A percentile compares a stretch with the other conserved stretches of the same genome.
Evolutionary conservation across 345 rosid genomes (phyloP).

Genomic region (Tarenaya hassleriana): DNA sequence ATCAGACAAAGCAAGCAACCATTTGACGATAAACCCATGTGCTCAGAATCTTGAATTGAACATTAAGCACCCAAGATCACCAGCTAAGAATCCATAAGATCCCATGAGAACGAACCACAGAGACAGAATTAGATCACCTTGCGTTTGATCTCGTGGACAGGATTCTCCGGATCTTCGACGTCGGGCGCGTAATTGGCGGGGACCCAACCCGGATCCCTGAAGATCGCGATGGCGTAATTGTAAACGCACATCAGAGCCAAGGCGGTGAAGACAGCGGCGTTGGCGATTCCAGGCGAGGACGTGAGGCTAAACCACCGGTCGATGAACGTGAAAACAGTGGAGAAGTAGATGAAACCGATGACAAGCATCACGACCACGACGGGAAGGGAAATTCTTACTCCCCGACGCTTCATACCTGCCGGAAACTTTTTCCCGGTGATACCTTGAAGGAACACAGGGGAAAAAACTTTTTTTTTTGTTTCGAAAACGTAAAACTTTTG

Average conservation of each 20-base stretch:
- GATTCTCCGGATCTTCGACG: constrained; percentile 54
- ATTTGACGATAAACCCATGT: too few relatives aligned
- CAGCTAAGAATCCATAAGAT: too few relatives aligned
- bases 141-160: constrained; percentile 89
- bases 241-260: constrained; percentile 56
- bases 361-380: constrained; percentile 56
- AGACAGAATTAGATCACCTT: constrained; percentile 41
- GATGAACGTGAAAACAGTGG: constrained; percentile 69
- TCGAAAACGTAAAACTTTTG: too few relatives aligned
- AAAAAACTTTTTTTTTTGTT: too few relatives aligned
- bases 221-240: constrained; percentile 52
- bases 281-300: constrained; percentile 73
- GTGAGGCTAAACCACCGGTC: constrained; percentile 87
- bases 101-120: neutral
- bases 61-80: neutral
- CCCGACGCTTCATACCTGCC: constrained; percentile 45
- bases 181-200: constrained; percentile 66
- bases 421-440: neutral
- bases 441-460: too few relatives aligned
- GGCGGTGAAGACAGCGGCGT: constrained; percentile 62
- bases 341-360: constrained; percentile 56
- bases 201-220: constrained; percentile 85
- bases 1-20: too few relatives aligned
- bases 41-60: constrained; percentile 3
- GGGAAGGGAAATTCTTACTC: constrained; percentile 52